phyloP scores from a whole-genome alignment of 129 eudicot species.

The Centrapalus pauciflorus region DNA sequence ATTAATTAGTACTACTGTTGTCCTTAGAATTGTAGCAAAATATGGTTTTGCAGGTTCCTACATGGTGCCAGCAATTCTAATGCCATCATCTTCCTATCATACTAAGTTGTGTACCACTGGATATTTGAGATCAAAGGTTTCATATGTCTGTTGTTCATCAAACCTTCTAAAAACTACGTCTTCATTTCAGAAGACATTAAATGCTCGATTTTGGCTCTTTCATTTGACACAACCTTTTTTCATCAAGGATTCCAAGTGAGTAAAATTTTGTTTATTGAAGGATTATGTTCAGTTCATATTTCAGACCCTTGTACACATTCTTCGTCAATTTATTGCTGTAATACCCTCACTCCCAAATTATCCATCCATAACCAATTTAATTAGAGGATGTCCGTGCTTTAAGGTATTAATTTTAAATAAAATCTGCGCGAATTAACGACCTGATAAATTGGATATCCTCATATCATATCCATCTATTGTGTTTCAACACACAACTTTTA shows the following conservation, averaged over 20 bases:
- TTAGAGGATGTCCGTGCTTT: background rate
- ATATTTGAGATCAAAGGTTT: conserved; percentile 21
- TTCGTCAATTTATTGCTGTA: background rate
- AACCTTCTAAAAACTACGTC: conserved; percentile 13
- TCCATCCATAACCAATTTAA: background rate
- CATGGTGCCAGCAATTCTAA: conserved; percentile 35
- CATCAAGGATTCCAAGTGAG: conserved; percentile 44
- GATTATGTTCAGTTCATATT: background rate
- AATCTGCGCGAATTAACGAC: too few species aligned
- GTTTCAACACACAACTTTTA: background rate
- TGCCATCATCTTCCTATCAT: conserved; percentile 32
- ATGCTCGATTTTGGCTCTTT: conserved; percentile 30
- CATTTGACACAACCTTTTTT: conserved; percentile 24
- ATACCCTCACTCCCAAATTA: background rate
- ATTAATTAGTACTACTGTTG: too few species aligned
- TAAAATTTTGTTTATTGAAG: background rate
- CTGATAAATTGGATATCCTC: too few species aligned
- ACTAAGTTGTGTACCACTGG: conserved; percentile 1
- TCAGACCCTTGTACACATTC: background rate
- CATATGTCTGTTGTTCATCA: conserved; percentile 8
- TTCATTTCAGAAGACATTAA: conserved; percentile 24
- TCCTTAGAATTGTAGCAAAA: background rate
- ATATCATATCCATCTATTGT: background rate
- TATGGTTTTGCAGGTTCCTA: conserved; percentile 33
- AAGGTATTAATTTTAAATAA: too few species aligned